Evolutionary conservation across 148 eudicot species (phyloP).

Genomic region (Cornus controversa): DNA sequence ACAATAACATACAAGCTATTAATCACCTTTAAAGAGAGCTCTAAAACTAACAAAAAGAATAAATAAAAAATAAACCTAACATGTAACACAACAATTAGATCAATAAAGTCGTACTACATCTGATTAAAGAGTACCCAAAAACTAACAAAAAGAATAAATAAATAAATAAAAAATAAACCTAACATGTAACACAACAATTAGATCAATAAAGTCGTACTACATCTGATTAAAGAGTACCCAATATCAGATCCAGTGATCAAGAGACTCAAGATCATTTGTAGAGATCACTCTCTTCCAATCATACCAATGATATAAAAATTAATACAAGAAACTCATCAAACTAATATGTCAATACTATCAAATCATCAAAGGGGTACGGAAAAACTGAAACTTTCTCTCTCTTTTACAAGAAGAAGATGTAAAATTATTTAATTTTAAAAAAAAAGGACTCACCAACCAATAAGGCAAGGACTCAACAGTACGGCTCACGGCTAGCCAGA

Average conservation of each 20-base stretch:
- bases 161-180: too few relatives aligned
- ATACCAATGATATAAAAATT: neutral
- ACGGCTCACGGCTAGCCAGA: slow-evolving; percentile 64
- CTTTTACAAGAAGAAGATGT: too few relatives aligned
- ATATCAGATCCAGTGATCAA: neutral
- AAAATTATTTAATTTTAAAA: neutral
- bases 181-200: neutral
- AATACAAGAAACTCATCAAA: neutral
- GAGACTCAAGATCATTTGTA: neutral
- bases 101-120: neutral
- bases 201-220: neutral
- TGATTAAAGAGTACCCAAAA: neutral
- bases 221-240: neutral
- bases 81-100: neutral
- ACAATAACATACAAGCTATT: too few relatives aligned
- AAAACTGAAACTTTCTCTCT: too few relatives aligned
- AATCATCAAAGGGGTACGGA: neutral
- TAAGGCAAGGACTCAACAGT: slow-evolving; percentile 59
- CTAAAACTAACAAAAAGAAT: too few relatives aligned
- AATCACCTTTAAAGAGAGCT: too few relatives aligned
- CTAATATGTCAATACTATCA: neutral
- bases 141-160: too few relatives aligned
- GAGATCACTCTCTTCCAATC: neutral
- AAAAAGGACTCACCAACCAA: slow-evolving; percentile 48
- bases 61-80: too few relatives aligned